A percentile compares a stretch with the other conserved stretches of the same genome.
Conservation (phyloP, 202 grass and related monocot species). For the Carex sylvatica region DNA sequence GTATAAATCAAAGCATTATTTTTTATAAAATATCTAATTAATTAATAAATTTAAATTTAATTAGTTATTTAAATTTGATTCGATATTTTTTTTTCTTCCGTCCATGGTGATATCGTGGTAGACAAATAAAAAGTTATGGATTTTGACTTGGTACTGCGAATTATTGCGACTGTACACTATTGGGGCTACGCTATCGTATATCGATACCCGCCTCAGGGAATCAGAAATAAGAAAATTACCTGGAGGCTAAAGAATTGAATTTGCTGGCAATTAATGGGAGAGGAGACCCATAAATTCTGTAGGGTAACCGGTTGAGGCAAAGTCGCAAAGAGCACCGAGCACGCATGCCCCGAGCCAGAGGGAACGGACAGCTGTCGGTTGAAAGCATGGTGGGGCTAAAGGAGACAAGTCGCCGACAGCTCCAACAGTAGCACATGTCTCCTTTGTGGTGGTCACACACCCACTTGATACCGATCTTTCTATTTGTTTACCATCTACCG, state of each 20-base stretch:
- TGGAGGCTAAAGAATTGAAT: not conserved
- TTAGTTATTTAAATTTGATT: too few species aligned
- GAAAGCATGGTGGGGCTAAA: not conserved
- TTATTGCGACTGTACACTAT: too few species aligned
- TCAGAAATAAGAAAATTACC: not conserved
- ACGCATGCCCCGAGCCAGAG: conserved; percentile 4
- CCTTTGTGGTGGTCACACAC: conserved; percentile 11
- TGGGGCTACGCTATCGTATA: too few species aligned
- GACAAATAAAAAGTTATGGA: too few species aligned
- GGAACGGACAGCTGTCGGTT: conserved; percentile 26
- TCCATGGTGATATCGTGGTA: too few species aligned
- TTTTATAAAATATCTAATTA: too few species aligned
- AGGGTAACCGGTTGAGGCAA: conserved; percentile 5
- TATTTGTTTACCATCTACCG: not conserved
- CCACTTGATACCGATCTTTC: conserved; percentile 1
- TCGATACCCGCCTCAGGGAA: not conserved
- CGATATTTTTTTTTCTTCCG: too few species aligned
- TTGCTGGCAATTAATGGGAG: not conserved
- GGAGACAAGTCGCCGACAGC: conserved; percentile 5
- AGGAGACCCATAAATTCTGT: not conserved
- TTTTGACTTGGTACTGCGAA: too few species aligned
- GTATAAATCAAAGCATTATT: too few species aligned
- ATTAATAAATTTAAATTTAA: too few species aligned
- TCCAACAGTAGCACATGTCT: conserved; percentile 17
- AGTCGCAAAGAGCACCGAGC: not conserved